Percentiles rank a stretch among this genome's conserved stretches.
Evolutionary conservation across 2,329 filamentous ascomycete species (phyloP).

Genomic region (Paecilomyces variotii): DNA sequence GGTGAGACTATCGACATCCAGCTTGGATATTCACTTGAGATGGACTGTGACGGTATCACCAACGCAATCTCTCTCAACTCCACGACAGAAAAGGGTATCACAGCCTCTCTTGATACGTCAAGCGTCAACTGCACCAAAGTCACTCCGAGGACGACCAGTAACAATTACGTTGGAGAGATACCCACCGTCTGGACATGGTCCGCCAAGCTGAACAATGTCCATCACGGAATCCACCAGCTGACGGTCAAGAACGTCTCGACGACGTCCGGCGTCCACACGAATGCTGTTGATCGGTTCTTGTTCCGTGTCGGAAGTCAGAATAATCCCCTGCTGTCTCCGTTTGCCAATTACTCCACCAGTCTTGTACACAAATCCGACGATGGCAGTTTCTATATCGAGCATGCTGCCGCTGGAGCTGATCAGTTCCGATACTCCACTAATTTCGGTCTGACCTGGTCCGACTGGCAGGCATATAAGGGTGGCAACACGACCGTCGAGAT

Average conservation of each 20-base stretch:
- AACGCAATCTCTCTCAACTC: neutral
- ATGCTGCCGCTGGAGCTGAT: neutral
- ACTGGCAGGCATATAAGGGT: neutral
- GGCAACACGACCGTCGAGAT: neutral
- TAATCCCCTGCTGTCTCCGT: neutral
- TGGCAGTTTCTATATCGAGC: neutral
- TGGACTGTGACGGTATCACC: neutral
- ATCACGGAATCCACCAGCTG: slow-evolving; percentile 48
- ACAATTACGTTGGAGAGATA: slow-evolving; percentile 37
- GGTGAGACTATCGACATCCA: neutral
- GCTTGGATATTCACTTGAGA: neutral
- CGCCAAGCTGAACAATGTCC: slow-evolving; percentile 43
- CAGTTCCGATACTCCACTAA: neutral
- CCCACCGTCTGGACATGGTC: slow-evolving; percentile 43
- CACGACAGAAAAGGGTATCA: neutral
- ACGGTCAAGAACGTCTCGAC: slow-evolving; percentile 44
- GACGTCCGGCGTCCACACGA: slow-evolving; percentile 10
- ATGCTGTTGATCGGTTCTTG: neutral
- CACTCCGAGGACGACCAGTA: neutral
- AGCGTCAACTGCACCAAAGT: neutral
- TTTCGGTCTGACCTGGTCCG: neutral
- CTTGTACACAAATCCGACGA: neutral
- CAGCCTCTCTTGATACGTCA: neutral
- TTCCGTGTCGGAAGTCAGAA: neutral
- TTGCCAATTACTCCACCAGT: neutral